phyloP scores from a whole-genome alignment of 257 asterid genomes.

The Primulina tabacum region DNA sequence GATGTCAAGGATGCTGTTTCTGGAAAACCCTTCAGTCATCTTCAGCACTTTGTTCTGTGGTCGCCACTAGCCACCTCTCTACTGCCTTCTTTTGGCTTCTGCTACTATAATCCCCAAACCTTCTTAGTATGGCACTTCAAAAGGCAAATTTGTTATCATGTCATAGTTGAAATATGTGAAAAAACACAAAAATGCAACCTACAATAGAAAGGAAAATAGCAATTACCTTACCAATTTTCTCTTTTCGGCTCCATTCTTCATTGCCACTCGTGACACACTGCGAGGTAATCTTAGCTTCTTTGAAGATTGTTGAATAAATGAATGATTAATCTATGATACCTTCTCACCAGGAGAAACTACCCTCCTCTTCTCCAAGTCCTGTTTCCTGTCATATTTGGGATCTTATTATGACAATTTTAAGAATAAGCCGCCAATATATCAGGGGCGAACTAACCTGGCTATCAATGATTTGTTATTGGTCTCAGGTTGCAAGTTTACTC shows the following conservation, averaged over 20 bases:
- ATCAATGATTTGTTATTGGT: not conserved
- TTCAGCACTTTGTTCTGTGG: not conserved
- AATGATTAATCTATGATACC: constrained; percentile 29
- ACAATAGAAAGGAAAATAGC: not conserved
- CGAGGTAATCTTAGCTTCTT: not conserved
- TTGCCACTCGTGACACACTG: not conserved
- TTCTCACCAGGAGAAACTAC: constrained; percentile 81
- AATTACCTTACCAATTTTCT: not conserved
- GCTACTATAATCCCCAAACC: not conserved
- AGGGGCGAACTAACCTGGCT: not conserved
- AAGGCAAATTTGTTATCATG: not conserved
- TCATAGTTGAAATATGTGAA: not conserved
- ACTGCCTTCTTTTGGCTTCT: not conserved
- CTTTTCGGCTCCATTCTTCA: not conserved
- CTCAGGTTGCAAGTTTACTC: not conserved
- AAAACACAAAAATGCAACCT: not conserved
- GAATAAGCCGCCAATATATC: not conserved
- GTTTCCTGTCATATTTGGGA: constrained; percentile 75
- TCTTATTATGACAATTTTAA: constrained; percentile 32
- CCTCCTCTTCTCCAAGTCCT: constrained; percentile 66
- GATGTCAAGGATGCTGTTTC: not conserved
- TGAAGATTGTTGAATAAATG: not conserved
- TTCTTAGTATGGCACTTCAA: not conserved
- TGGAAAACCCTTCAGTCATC: not conserved
- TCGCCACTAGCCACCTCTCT: not conserved